phyloP scores from a whole-genome alignment of 257 asterid species.

The Gentiana macrophylla region DNA sequence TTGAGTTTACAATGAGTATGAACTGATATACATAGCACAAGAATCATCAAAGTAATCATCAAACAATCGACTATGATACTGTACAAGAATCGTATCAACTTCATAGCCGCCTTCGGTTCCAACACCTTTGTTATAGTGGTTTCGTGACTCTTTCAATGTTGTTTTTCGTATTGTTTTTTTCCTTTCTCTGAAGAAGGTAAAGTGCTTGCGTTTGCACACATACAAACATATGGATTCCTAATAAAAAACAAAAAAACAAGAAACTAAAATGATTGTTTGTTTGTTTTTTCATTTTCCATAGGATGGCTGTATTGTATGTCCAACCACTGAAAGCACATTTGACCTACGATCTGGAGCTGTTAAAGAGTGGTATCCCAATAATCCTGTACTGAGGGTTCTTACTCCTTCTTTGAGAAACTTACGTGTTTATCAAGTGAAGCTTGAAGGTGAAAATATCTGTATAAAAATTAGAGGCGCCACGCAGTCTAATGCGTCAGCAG shows the following conservation, averaged over 20 bases:
- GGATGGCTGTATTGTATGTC: conserved; percentile 97
- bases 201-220: background rate
- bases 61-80: no score
- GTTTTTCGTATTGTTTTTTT: no score
- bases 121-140: no score
- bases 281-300: conserved; percentile 14
- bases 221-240: background rate
- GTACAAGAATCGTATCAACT: no score
- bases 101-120: no score
- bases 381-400: conserved; percentile 79
- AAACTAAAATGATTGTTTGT: background rate
- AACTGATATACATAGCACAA: background rate
- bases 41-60: no score
- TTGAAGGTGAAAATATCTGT: conserved; percentile 57
- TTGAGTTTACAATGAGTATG: background rate
- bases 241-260: background rate
- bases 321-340: conserved; percentile 88
- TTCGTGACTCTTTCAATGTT: background rate
- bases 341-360: conserved; percentile 66
- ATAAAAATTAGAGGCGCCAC: conserved; percentile 39
- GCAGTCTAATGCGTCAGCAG: conserved; percentile 45
- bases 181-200: background rate
- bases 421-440: conserved; percentile 52
- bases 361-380: conserved; percentile 94
- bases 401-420: conserved; percentile 71